Evolutionary conservation across 129 eudicot species (phyloP).

Genomic region (Ambrosia trifida): DNA sequence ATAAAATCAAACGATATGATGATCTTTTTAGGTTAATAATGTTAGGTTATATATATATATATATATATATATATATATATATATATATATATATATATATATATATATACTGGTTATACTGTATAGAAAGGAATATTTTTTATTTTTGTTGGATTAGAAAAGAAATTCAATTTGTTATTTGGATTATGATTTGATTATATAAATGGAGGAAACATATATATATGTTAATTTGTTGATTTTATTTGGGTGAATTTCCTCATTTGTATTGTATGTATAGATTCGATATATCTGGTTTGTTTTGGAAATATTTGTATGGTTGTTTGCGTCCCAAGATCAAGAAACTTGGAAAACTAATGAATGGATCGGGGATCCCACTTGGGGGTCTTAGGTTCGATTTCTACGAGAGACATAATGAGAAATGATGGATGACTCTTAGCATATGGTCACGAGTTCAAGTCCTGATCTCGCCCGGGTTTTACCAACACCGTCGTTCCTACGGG

Average conservation of each 20-base stretch:
- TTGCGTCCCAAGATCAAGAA: no score
- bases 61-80: constrained; percentile 1
- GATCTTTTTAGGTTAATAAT: constrained; percentile 6
- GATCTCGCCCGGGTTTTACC: no score
- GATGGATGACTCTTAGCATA: no score
- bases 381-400: no score
- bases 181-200: constrained; percentile 12
- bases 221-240: constrained; percentile 20
- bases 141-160: constrained; percentile 26
- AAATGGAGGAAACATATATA: neutral
- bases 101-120: constrained; percentile 19
- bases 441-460: no score
- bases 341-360: no score
- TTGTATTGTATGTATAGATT: neutral
- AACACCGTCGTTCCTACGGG: no score
- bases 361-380: no score
- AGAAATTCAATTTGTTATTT: constrained; percentile 3
- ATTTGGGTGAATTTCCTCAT: neutral
- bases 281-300: neutral
- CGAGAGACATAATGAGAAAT: no score
- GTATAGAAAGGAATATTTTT: constrained; percentile 29
- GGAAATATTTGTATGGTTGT: neutral
- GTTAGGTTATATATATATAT: neutral
- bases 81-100: neutral
- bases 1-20: neutral